Percentiles rank a stretch among this genome's conserved stretches.
Evolutionary conservation across 2,329 filamentous ascomycete genomes (phyloP).

Genomic region (Paraconiothyrium sp.): DNA sequence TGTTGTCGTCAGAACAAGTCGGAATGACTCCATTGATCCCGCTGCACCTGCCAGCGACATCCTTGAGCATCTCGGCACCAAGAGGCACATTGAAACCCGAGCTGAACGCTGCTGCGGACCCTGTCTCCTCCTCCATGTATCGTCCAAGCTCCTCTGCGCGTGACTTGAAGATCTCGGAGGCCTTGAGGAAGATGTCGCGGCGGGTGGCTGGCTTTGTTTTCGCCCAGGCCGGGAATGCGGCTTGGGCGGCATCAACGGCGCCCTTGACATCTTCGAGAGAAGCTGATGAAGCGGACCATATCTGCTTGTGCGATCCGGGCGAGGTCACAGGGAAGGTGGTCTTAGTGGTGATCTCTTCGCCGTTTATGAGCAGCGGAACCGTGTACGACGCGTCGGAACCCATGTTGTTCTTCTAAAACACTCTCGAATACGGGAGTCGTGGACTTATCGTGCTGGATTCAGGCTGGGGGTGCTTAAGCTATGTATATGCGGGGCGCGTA

Average conservation of each 20-base stretch:
- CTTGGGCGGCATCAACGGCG: constrained; percentile 69
- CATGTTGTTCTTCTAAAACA: constrained; percentile 13
- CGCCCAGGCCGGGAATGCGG: constrained; percentile 75
- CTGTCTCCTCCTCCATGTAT: constrained; percentile 70
- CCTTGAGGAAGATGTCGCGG: constrained; percentile 75
- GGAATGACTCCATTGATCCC: constrained; percentile 61
- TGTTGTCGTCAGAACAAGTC: constrained; percentile 58
- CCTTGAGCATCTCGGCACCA: constrained; percentile 58
- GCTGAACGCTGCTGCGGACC: constrained; percentile 53
- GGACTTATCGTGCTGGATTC: neutral
- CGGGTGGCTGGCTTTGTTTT: constrained; percentile 68
- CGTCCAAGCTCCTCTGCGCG: constrained; percentile 68
- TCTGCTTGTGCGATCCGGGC: constrained; percentile 62
- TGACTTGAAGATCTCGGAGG: constrained; percentile 70
- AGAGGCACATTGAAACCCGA: constrained; percentile 52
- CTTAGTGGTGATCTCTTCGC: constrained; percentile 57
- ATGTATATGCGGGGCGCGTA: constrained; percentile 7
- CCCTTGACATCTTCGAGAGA: constrained; percentile 65
- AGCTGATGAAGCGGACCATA: constrained; percentile 66
- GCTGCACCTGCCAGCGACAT: constrained; percentile 62
- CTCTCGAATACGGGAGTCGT: neutral
- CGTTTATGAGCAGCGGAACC: constrained; percentile 60
- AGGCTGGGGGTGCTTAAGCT: neutral
- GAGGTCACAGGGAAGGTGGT: constrained; percentile 66
- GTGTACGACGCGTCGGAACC: constrained; percentile 38